A percentile compares a stretch with the other conserved stretches of the same genome.
Conservation (phyloP, 116 monocot species). For the Cymodocea nodosa region DNA sequence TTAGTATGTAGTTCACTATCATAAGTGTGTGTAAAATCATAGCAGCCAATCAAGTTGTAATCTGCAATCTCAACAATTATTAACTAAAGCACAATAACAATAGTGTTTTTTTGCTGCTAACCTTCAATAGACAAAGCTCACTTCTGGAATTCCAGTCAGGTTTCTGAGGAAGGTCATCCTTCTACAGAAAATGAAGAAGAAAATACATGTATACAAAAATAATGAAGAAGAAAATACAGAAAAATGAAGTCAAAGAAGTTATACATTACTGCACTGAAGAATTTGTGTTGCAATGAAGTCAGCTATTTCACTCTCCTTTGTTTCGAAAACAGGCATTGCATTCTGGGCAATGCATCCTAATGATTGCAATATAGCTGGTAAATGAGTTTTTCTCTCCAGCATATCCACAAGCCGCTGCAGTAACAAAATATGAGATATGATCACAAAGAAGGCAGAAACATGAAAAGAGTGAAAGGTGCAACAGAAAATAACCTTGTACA, state of each 20-base stretch:
- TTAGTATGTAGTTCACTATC: neutral
- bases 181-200: slow-evolving; percentile 2
- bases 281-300: slow-evolving; percentile 66
- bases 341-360: slow-evolving; percentile 92
- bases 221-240: neutral
- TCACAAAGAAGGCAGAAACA: neutral
- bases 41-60: too few species aligned
- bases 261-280: slow-evolving; percentile 61
- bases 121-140: slow-evolving; percentile 78
- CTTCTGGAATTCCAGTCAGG: slow-evolving; percentile 55
- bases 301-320: slow-evolving; percentile 78
- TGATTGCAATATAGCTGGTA: slow-evolving; percentile 88
- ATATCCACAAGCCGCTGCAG: slow-evolving; percentile 92
- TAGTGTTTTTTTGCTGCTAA: slow-evolving; percentile 6
- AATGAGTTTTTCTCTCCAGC: slow-evolving; percentile 72
- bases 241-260: neutral
- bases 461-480: neutral
- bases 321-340: slow-evolving; percentile 97
- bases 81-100: neutral
- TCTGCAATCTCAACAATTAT: too few species aligned
- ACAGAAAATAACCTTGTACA: slow-evolving; percentile 66
- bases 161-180: slow-evolving; percentile 15
- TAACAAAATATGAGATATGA: neutral
- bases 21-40: neutral
- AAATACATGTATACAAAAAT: neutral